Base-by-base conservation (phyloP, 768 basidiomycete species). In the Suillus americanus region DNA sequence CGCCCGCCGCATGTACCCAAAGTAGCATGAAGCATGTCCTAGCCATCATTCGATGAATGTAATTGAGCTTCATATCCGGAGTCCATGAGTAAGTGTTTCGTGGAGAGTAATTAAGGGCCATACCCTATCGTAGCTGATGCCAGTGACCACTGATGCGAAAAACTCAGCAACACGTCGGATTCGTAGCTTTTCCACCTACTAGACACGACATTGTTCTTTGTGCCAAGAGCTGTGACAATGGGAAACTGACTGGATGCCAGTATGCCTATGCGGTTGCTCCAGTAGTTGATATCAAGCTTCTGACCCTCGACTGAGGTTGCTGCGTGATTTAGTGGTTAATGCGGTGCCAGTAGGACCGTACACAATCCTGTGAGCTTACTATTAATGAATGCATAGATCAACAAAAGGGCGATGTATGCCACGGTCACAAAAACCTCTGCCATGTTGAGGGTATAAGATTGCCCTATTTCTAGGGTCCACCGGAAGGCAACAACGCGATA, bases 401-500 rank as follows among this genome's bases (percentile, higher is more conserved):
- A 70, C 65, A 83, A 79, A 25, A 79, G 77, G 6, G 75, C 74
- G 20, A 85, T 72, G 66, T 88, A 88, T 3, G 69, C 74, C 38
- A 78, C 63, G 48, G 83, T 81, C 68, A 86, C 83, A 35, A 78
- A 61, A 3, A 85, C 62, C 60, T 88, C 86, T 1, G 78, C 74
- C 18, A 84, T 61, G n/a, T 53, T 76, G 56, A 57, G 80, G 75
- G 48, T 78, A 70, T 64, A 78, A 65, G 43, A 73, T 63, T 77
- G 72, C 16, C 83, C 84, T 25, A 85, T 74, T 18, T 82, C 77
- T 41, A 86, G 64, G 4, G 79, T 80, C 70, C 76, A 78, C 16
- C 86, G 82, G 69, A 86, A 87, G 8, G 80, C 79, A 23, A 82
- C 63, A 25, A 85, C 81, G 25, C 81, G 79, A 72, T 85, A 86